phyloP scores from a whole-genome alignment of 805 yeast species.

The Yarrowia yakushimensis region DNA sequence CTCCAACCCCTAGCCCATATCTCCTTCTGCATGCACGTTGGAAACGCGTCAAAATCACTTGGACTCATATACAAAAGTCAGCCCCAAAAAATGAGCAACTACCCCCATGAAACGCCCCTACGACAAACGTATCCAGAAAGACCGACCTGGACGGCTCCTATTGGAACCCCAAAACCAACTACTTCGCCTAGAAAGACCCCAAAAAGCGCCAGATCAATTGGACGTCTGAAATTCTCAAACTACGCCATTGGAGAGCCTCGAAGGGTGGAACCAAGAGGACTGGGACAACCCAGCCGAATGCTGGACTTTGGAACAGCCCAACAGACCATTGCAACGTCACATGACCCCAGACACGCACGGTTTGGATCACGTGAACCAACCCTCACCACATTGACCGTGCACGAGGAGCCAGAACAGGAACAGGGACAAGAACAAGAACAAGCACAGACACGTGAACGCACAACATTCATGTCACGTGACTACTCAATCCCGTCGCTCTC shows the following conservation, averaged over 20 bases:
- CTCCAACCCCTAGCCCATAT: not conserved
- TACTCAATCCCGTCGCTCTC: not conserved
- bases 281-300: slow-evolving; percentile 3
- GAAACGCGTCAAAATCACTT: not conserved
- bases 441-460: not conserved
- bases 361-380: not conserved
- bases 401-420: not conserved
- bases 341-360: not conserved
- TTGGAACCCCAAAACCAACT: slow-evolving; percentile 13
- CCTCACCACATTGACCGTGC: not conserved
- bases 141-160: slow-evolving; percentile 18
- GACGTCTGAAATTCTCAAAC: not conserved
- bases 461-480: not conserved
- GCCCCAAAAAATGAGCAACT: not conserved
- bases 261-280: not conserved
- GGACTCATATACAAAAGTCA: too few species aligned
- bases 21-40: not conserved
- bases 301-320: not conserved
- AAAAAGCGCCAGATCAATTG: not conserved
- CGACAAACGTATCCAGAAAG: not conserved
- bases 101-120: not conserved
- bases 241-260: slow-evolving; percentile 16
- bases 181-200: slow-evolving; percentile 9
- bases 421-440: not conserved
- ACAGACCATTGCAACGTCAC: not conserved